Evolutionary conservation across 78 protist genomes (phyloP).

Genomic region (Creolimax fragrantissima): DNA sequence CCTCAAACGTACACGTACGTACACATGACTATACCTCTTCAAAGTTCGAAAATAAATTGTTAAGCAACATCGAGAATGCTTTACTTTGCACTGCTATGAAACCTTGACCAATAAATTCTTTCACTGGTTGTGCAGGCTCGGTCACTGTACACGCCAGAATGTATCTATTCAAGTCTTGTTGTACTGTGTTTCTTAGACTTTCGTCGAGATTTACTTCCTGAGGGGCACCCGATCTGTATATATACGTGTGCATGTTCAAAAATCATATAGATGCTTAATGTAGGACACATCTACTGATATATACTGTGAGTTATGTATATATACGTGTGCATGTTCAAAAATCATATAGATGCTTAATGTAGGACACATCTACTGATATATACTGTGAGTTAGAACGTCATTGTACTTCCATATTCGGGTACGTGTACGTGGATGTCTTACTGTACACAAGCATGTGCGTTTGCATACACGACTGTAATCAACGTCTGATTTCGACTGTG

Average conservation of each 20-base stretch:
- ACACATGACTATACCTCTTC: too few species aligned
- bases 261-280: background rate
- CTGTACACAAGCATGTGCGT: background rate
- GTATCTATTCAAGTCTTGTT: background rate
- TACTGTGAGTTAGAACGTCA: background rate
- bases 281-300: background rate
- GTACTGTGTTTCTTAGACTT: too few species aligned
- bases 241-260: background rate
- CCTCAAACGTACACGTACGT: too few species aligned
- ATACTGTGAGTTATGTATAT: background rate
- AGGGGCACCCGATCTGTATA: background rate
- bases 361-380: background rate
- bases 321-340: background rate
- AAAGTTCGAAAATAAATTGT: too few species aligned
- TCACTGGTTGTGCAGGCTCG: too few species aligned
- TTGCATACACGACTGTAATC: too few species aligned
- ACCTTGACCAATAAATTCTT: too few species aligned
- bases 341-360: background rate
- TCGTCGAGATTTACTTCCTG: background rate
- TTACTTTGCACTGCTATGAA: too few species aligned
- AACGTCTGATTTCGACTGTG: too few species aligned
- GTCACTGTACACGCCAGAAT: background rate
- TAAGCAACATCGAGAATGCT: too few species aligned
- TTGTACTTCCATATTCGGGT: background rate
- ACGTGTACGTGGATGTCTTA: background rate